A percentile compares a stretch with the other conserved stretches of the same genome.
phyloP scores from a whole-genome alignment of 2,329 filamentous ascomycete species.

The Fusarium euwallaceae region DNA sequence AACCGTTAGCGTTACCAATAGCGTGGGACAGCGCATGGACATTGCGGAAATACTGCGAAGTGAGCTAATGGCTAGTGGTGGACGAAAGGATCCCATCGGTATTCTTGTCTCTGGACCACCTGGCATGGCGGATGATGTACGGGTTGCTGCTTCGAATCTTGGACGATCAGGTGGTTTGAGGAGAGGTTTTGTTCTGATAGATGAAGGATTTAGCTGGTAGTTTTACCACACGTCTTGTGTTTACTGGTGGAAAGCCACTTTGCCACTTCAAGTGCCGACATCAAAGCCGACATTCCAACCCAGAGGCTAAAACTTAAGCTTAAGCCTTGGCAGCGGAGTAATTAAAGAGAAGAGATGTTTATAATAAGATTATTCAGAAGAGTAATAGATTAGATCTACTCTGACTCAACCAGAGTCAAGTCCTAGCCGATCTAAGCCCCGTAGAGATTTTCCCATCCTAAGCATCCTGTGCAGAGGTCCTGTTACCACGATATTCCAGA shows the following conservation, averaged over 20 bases:
- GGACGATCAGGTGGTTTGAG: slow-evolving; percentile 23
- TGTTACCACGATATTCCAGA: slow-evolving; percentile 16
- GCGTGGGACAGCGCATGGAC: slow-evolving; percentile 41
- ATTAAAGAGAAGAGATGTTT: background rate
- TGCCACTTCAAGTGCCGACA: background rate
- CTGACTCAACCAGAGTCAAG: background rate
- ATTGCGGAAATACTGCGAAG: slow-evolving; percentile 38
- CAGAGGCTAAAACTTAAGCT: background rate
- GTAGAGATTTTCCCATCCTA: background rate
- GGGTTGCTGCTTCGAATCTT: slow-evolving; percentile 42
- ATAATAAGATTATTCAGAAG: background rate
- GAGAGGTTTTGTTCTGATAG: slow-evolving; percentile 42
- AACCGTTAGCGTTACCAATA: slow-evolving; percentile 39
- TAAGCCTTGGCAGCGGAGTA: background rate
- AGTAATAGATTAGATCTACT: background rate
- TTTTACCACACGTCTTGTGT: background rate
- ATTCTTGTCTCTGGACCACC: slow-evolving; percentile 49
- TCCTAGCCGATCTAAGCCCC: background rate
- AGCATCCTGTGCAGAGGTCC: background rate
- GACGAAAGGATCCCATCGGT: slow-evolving; percentile 35
- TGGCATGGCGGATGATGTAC: slow-evolving; percentile 48
- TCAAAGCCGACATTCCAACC: background rate
- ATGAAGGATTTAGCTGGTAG: slow-evolving; percentile 48
- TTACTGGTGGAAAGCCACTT: background rate
- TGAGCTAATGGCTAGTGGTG: slow-evolving; percentile 30